Conservation (phyloP, 495 filamentous ascomycete species). For the Neurospora sp. region DNA sequence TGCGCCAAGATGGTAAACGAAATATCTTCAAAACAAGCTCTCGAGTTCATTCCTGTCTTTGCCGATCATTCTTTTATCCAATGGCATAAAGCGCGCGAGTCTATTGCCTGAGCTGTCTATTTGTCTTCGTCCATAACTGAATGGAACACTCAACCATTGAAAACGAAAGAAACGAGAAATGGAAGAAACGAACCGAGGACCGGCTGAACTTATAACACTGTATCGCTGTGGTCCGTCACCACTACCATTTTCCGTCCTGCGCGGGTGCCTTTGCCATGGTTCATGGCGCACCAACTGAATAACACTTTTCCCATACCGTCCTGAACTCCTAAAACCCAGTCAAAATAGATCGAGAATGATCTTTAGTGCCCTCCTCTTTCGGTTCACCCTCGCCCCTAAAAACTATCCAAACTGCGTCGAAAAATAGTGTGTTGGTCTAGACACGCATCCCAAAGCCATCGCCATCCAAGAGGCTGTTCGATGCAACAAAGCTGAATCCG, state of each 20-base stretch:
- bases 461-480: slow-evolving; percentile 70
- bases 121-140: background rate
- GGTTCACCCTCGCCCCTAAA: background rate
- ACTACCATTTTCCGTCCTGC: background rate
- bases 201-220: background rate
- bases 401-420: background rate
- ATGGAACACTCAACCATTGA: background rate
- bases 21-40: background rate
- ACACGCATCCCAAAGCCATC: slow-evolving; percentile 20
- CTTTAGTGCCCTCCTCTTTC: background rate
- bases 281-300: background rate
- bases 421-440: background rate
- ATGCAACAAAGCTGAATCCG: slow-evolving; percentile 92
- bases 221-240: background rate
- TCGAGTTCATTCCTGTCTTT: background rate
- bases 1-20: background rate
- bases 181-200: background rate
- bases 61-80: background rate
- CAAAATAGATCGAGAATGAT: background rate
- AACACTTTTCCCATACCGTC: background rate
- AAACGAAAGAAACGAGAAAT: background rate
- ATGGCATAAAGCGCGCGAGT: background rate
- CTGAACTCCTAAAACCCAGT: background rate
- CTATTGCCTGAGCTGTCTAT: background rate
- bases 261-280: background rate